A percentile compares a stretch with the other conserved stretches of the same genome.
Conservation (phyloP, 1,284 basidiomycete genomes). For the Psilocybe mexicana region DNA sequence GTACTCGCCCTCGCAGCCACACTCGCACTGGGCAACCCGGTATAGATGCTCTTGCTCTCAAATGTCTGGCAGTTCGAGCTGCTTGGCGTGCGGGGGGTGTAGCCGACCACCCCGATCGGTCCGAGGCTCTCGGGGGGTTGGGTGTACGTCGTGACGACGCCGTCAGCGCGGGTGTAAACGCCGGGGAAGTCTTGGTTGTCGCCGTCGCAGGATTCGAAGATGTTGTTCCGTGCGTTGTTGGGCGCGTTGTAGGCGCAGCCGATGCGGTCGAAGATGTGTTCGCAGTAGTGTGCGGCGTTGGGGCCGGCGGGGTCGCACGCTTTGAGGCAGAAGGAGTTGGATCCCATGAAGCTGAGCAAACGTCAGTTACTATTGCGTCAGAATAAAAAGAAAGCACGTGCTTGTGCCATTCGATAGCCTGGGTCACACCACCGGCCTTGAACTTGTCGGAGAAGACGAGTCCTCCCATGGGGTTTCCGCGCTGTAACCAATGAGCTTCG, state of each 20-base stretch:
- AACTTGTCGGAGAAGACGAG: slow-evolving; percentile 54
- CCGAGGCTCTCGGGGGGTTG: slow-evolving; percentile 57
- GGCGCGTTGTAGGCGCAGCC: slow-evolving; percentile 58
- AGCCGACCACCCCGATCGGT: slow-evolving; percentile 49
- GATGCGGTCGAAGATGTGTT: slow-evolving; percentile 50
- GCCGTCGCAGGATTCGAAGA: slow-evolving; percentile 49
- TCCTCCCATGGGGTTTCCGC: slow-evolving; percentile 53
- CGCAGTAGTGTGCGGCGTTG: not conserved
- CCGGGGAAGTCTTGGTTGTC: slow-evolving; percentile 55
- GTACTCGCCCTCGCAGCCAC: not conserved
- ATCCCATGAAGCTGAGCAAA: slow-evolving; percentile 45
- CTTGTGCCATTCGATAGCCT: slow-evolving; percentile 40
- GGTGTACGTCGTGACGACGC: slow-evolving; percentile 45
- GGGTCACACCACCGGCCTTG: slow-evolving; percentile 39
- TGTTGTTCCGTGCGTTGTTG: slow-evolving; percentile 41
- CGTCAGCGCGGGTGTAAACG: slow-evolving; percentile 28
- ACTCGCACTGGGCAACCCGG: slow-evolving; percentile 18
- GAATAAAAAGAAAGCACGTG: not conserved
- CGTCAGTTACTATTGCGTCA: not conserved
- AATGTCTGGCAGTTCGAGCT: slow-evolving; percentile 30
- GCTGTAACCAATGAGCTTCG: slow-evolving; percentile 28
- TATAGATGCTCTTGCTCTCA: slow-evolving; percentile 25
- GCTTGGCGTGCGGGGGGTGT: slow-evolving; percentile 47
- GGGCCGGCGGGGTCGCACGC: slow-evolving; percentile 53
- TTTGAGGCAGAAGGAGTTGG: slow-evolving; percentile 44